Conservation (phyloP, 2,329 filamentous ascomycete genomes). For the Fusarium sambucinum region DNA sequence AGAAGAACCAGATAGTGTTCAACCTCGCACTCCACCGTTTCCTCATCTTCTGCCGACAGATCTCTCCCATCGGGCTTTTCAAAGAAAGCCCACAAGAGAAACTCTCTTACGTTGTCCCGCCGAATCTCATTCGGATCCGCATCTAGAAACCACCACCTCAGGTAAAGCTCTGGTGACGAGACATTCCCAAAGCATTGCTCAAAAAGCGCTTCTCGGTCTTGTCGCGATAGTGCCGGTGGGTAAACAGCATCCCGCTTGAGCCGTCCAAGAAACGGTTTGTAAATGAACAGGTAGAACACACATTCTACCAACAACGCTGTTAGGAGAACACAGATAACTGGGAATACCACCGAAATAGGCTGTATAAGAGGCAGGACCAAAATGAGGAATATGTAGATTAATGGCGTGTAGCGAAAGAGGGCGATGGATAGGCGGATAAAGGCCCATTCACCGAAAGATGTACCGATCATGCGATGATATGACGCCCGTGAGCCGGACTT, state of each 20-base stretch:
- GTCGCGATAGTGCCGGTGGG: conserved; percentile 56
- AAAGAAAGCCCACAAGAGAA: conserved; percentile 76
- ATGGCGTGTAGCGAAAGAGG: conserved; percentile 59
- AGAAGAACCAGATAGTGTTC: conserved; percentile 63
- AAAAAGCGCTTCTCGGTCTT: conserved; percentile 68
- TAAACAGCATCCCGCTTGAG: conserved; percentile 56
- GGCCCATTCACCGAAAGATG: conserved; percentile 55
- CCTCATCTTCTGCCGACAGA: conserved; percentile 33
- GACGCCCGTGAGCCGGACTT: conserved; percentile 4
- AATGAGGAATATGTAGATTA: conserved; percentile 54
- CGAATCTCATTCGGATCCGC: conserved; percentile 68
- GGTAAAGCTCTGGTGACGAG: conserved; percentile 66
- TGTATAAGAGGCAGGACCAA: conserved; percentile 40
- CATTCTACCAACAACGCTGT: conserved; percentile 56
- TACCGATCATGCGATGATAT: conserved; percentile 52
- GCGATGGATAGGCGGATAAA: conserved; percentile 61
- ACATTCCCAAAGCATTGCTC: conserved; percentile 67
- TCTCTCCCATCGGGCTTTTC: conserved; percentile 55
- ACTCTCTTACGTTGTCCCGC: conserved; percentile 76
- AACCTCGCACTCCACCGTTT: conserved; percentile 57
- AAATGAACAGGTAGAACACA: conserved; percentile 59
- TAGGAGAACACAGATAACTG: conserved; percentile 39
- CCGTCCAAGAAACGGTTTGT: conserved; percentile 56
- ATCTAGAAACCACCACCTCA: conserved; percentile 75
- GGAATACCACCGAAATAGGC: conserved; percentile 27